phyloP scores from a whole-genome alignment of 148 eudicot species.

The Gaultheria prostrata region DNA sequence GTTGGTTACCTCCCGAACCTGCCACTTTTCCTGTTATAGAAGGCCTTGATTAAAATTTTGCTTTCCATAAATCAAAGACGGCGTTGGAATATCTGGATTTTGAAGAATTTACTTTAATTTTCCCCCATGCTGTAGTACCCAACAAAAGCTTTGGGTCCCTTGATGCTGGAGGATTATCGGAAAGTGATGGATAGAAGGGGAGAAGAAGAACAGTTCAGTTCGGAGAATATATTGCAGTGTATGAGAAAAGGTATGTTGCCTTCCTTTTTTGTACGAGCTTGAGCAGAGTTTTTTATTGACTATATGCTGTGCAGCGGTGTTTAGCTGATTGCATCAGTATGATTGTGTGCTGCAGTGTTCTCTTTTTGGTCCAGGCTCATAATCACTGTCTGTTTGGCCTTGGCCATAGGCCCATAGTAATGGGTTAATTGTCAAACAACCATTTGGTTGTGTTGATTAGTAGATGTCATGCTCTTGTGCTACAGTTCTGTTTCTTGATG shows the following conservation, averaged over 20 bases:
- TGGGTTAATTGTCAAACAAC: background rate
- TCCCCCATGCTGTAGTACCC: constrained; percentile 54
- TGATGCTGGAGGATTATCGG: constrained; percentile 86
- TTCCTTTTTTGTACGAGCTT: background rate
- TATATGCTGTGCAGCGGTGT: background rate
- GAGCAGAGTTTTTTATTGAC: background rate
- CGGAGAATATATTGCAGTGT: constrained; percentile 65
- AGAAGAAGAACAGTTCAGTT: constrained; percentile 78
- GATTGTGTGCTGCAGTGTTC: background rate
- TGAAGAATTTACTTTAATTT: constrained; percentile 9
- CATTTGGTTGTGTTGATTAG: background rate
- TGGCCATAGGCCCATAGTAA: background rate
- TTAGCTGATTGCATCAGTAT: background rate
- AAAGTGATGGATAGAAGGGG: constrained; percentile 88
- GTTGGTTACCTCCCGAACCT: background rate
- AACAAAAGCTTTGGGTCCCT: constrained; percentile 85
- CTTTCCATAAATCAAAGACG: background rate
- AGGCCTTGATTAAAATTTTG: background rate
- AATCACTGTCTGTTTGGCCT: background rate
- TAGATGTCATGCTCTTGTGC: background rate
- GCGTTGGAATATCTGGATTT: background rate
- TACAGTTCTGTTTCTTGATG: background rate
- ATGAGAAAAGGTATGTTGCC: constrained; percentile 66
- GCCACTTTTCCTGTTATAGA: background rate
- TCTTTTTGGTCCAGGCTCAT: background rate